These are phyloP conservation scores for Pisolithus tinctorius DNA, from an alignment of 768 basidiomycete genomes.

Conservation along the genomic window DNA sequence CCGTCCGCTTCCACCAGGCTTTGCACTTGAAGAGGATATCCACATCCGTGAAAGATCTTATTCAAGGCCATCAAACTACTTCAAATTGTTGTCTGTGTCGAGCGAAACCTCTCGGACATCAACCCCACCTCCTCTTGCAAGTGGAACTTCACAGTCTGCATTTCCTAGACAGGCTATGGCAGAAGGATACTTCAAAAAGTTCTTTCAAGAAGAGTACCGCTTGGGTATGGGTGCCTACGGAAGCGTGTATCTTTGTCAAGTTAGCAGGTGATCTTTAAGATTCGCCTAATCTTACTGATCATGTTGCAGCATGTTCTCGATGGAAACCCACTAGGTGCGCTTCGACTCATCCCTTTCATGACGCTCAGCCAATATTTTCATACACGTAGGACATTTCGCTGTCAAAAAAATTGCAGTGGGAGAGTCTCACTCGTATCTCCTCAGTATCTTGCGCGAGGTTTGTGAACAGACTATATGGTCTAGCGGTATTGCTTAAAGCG, in stretches of 20 bases:
- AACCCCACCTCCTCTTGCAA: conserved; percentile 35
- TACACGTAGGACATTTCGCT: conserved; percentile 66
- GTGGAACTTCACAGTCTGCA: conserved; percentile 17
- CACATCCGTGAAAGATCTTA: conserved; percentile 36
- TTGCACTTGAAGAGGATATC: conserved; percentile 27
- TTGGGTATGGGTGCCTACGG: conserved; percentile 96
- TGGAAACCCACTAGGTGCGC: conserved; percentile 70
- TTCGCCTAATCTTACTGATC: conserved; percentile 2
- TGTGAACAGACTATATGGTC: conserved; percentile 5
- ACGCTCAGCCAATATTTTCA: conserved; percentile 1
- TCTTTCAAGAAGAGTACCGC: conserved; percentile 84
- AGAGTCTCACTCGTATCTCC: conserved; percentile 77
- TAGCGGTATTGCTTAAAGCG: not conserved
- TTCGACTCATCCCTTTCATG: not conserved
- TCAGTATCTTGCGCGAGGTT: conserved; percentile 76
- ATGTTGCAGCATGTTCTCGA: conserved; percentile 69
- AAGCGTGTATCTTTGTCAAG: conserved; percentile 83
- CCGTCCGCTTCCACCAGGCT: conserved; percentile 45
- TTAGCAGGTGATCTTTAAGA: conserved; percentile 22
- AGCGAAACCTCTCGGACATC: conserved; percentile 57
- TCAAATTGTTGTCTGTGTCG: conserved; percentile 65
- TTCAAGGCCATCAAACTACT: conserved; percentile 69
- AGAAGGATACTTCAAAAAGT: conserved; percentile 87
- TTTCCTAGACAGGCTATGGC: conserved; percentile 76
- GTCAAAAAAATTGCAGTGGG: conserved; percentile 97